Evolutionary conservation across 306 rosid species (phyloP).

Genomic region (Oxytropis ochrocephala): DNA sequence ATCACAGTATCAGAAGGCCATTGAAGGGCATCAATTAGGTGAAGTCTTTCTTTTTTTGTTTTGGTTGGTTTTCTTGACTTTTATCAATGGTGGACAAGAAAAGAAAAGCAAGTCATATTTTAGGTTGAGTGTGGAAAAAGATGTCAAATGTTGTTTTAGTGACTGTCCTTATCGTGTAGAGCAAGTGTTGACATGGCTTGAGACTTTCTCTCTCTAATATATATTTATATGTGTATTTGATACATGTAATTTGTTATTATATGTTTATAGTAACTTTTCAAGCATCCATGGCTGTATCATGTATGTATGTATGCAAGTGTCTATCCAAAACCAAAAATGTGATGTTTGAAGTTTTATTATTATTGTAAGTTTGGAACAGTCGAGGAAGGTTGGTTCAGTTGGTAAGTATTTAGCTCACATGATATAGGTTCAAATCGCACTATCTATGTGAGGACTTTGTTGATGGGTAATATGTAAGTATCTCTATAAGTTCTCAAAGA

Average conservation of each 20-base stretch:
- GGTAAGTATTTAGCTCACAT: too few relatives aligned
- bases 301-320: slow-evolving; percentile 10
- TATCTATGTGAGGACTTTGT: too few relatives aligned
- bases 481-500: too few relatives aligned
- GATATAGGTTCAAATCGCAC: too few relatives aligned
- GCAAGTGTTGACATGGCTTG: slow-evolving; percentile 3
- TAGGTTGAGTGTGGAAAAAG: slow-evolving; percentile 1
- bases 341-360: background rate
- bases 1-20: slow-evolving; percentile 23
- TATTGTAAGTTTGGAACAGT: too few relatives aligned
- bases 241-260: background rate
- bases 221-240: slow-evolving; percentile 1
- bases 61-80: slow-evolving; percentile 26
- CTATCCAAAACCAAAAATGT: background rate
- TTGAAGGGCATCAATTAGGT: slow-evolving; percentile 29
- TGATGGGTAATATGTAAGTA: too few relatives aligned
- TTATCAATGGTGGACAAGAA: slow-evolving; percentile 2
- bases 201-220: slow-evolving; percentile 17
- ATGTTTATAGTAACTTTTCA: background rate
- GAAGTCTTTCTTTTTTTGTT: slow-evolving; percentile 13
- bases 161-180: slow-evolving; percentile 6
- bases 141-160: slow-evolving; percentile 12
- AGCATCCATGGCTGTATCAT: background rate
- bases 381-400: too few relatives aligned
- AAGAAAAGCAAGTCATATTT: background rate